Percentiles rank a stretch among this genome's conserved stretches.
Conservation (phyloP, 768 basidiomycete genomes). For the Pulveroboletus sp. region DNA sequence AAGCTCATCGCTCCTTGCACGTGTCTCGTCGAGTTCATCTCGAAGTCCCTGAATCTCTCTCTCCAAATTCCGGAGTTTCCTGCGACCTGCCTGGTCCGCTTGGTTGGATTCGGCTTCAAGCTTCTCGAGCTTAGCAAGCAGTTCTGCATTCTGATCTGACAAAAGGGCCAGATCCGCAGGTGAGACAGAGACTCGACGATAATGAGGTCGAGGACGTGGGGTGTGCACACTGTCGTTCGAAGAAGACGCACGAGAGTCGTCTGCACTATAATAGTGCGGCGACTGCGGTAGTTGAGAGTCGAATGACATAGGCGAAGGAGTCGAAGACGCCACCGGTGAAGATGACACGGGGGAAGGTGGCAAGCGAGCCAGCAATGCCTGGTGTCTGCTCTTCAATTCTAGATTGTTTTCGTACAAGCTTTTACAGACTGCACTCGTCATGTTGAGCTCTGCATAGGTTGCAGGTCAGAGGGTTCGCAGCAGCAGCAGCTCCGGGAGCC, state of each 20-base stretch:
- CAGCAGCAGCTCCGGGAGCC: not conserved
- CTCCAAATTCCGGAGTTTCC: conserved; percentile 67
- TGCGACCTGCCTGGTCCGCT: conserved; percentile 63
- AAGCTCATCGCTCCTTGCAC: conserved; percentile 62
- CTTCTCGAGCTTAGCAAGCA: conserved; percentile 67
- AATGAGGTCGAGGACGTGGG: conserved; percentile 25
- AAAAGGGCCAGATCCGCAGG: conserved; percentile 65
- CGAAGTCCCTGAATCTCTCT: conserved; percentile 72
- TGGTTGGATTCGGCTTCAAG: conserved; percentile 66
- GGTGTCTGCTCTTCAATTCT: conserved; percentile 64
- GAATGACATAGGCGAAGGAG: conserved; percentile 24
- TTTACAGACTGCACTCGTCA: conserved; percentile 67
- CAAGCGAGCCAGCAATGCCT: conserved; percentile 62
- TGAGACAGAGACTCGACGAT: conserved; percentile 54
- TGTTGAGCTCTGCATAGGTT: conserved; percentile 49
- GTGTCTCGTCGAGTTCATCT: conserved; percentile 74
- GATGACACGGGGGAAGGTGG: conserved; percentile 42
- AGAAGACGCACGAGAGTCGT: conserved; percentile 24
- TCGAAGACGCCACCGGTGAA: conserved; percentile 23
- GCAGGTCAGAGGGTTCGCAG: conserved; percentile 9
- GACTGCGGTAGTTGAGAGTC: conserved; percentile 31
- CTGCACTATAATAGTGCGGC: conserved; percentile 28
- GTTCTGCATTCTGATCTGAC: conserved; percentile 80
- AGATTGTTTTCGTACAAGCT: conserved; percentile 65
- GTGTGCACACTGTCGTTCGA: conserved; percentile 14